These are phyloP conservation scores for Ogataea henricii DNA, from an alignment of 805 yeast species.

Conservation along the genomic window DNA sequence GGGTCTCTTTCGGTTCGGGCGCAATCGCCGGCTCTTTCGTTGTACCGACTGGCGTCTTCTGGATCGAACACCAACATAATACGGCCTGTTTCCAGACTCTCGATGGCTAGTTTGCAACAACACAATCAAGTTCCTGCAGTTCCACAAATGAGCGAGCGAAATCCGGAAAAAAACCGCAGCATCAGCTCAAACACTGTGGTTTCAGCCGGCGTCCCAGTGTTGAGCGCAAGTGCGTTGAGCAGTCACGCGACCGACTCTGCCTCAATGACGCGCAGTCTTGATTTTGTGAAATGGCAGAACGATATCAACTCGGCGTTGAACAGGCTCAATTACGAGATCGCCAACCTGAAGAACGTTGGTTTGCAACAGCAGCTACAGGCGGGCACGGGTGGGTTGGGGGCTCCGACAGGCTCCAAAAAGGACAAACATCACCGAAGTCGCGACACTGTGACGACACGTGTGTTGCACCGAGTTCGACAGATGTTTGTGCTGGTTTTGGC, in stretches of 20 bases:
- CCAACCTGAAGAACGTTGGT: conserved; percentile 22
- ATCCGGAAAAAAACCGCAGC: conserved; percentile 16
- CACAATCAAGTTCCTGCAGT: conserved; percentile 4
- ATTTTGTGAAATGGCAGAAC: conserved; percentile 54
- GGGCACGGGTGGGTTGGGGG: neutral
- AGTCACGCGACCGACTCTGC: conserved; percentile 17
- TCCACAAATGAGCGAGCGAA: conserved; percentile 5
- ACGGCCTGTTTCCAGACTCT: conserved; percentile 33
- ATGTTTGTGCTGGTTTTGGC: conserved; percentile 11
- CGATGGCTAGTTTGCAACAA: conserved; percentile 22
- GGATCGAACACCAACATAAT: conserved; percentile 31
- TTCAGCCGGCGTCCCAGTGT: conserved; percentile 13
- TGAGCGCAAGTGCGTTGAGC: conserved; percentile 14
- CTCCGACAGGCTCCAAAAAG: conserved; percentile 1
- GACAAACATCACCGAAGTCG: conserved; percentile 5
- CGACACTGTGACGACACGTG: conserved; percentile 1
- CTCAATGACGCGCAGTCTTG: conserved; percentile 32
- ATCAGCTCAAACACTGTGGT: conserved; percentile 24
- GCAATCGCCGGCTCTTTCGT: conserved; percentile 37
- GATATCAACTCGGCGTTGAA: conserved; percentile 51
- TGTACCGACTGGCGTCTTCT: conserved; percentile 35
- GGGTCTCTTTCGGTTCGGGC: conserved; percentile 23
- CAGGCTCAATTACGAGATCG: conserved; percentile 45
- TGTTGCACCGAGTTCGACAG: conserved; percentile 9
- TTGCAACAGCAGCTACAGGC: conserved; percentile 17